Percentiles rank a stretch among this genome's conserved stretches.
phyloP scores from a whole-genome alignment of 208 protist species.

The Wallacemonas sp. region DNA sequence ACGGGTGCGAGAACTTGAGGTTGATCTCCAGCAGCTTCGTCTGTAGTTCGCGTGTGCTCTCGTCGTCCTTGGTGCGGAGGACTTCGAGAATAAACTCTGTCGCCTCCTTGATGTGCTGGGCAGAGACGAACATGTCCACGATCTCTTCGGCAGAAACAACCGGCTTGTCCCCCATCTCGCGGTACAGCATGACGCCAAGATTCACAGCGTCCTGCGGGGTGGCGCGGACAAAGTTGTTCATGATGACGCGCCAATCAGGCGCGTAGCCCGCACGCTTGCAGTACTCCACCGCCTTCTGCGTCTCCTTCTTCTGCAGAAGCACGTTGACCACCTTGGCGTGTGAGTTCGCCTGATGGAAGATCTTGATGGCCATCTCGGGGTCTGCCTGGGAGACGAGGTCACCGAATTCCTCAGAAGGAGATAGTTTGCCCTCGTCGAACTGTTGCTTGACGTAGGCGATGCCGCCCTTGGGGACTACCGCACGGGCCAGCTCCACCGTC shows the following conservation, averaged over 20 bases:
- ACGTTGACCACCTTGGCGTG: constrained; percentile 95
- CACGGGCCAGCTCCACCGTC: constrained; percentile 97
- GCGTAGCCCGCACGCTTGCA: constrained; percentile 95
- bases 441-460: constrained; percentile 96
- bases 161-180: constrained; percentile 71
- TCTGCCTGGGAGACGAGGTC: constrained; percentile 93
- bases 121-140: constrained; percentile 96
- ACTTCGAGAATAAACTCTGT: constrained; percentile 98
- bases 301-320: constrained; percentile 95
- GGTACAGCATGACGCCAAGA: constrained; percentile 93
- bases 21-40: constrained; percentile 99
- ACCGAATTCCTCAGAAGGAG: constrained; percentile 97
- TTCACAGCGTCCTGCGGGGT: constrained; percentile 93
- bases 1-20: constrained; percentile 95
- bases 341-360: constrained; percentile 96
- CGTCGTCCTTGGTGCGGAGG: constrained; percentile 90
- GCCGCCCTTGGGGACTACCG: constrained; percentile 93
- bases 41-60: constrained; percentile 95
- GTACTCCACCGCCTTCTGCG: constrained; percentile 98
- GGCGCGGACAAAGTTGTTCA: constrained; percentile 90
- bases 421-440: constrained; percentile 98
- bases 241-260: constrained; percentile 95
- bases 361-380: constrained; percentile 95
- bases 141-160: constrained; percentile 87
- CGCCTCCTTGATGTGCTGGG: constrained; percentile 96